Evolutionary conservation across 768 basidiomycete genomes (phyloP), one percentile per base, ranked within the genome.

Genomic region (Kwoniella mangroviensis): DNA sequence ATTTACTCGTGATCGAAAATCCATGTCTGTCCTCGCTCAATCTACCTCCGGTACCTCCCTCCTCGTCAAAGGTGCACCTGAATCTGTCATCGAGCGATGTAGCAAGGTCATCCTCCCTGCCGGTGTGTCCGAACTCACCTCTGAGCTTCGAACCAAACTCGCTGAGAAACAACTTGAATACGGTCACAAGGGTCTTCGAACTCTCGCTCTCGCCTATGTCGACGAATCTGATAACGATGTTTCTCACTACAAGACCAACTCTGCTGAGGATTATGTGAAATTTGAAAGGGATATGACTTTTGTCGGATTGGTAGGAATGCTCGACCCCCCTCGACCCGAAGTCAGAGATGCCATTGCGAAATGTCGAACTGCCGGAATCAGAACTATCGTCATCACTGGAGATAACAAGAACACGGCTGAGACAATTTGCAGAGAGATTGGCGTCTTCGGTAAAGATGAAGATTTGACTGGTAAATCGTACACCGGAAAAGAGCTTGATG

Each of bases 391-490:
- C 78, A 96, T 99, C 82, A 99, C 96, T 3, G 96, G 96, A 52
- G 96, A 98, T 84, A 98, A 97, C 85, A 95, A 95, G 86, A 90
- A 91, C 71, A 99, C 96, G 21, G 96, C 95, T 54, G 96, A 98
- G 86, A 93, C 94, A 34, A 98, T 99, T 76, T 98, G 94, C 84
- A 86, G 93, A 69, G 91, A 94, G 84, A 94, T 99, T 83, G 95
- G 96, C 3, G 93, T 99, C 75, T 97, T 98, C 78, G 89, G 85
- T 51, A 87, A 89, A 72, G 81, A 92, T 71, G 96, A 98, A 84
- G 91, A 96, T 83, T 84, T 97, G 82, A 89, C 88, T n/a, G 93
- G 92, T 57, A 96, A 96, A 87, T 94, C 93, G 74, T 98, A 94
- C 79, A 98, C 97, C 0, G 96, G 96, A 53, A 87, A 89, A 69